Percentiles rank a stretch among this genome's conserved stretches.
Conservation (phyloP, 768 basidiomycete genomes). For the Tylopilus vinaceipallidus region DNA sequence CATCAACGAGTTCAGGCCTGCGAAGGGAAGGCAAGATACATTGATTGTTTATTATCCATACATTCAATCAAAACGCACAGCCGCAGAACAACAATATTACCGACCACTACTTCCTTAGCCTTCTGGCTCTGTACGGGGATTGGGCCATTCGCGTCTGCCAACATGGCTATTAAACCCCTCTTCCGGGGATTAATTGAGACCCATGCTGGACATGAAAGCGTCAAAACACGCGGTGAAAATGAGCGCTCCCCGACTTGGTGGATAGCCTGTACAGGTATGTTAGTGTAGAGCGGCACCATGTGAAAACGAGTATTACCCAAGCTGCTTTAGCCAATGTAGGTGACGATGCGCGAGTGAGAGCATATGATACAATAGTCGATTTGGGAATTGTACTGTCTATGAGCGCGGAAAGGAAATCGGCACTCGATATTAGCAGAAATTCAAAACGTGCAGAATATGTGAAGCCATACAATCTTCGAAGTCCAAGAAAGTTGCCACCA, state of each 20-base stretch:
- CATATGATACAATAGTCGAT: slow-evolving; percentile 34
- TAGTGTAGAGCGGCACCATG: neutral
- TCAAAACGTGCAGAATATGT: neutral
- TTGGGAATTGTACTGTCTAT: slow-evolving; percentile 37
- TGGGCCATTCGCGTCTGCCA: slow-evolving; percentile 47
- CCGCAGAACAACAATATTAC: slow-evolving; percentile 48
- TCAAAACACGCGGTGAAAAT: slow-evolving; percentile 45
- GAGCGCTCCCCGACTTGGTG: slow-evolving; percentile 36
- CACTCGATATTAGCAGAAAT: neutral
- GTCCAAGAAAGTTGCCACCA: slow-evolving; percentile 55
- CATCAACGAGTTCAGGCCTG: slow-evolving; percentile 54
- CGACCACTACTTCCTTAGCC: slow-evolving; percentile 43
- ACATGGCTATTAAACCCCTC: slow-evolving; percentile 43
- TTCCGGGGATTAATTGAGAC: slow-evolving; percentile 29
- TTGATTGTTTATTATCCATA: neutral
- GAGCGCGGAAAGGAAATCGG: slow-evolving; percentile 39
- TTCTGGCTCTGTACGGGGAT: slow-evolving; percentile 32
- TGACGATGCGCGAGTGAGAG: slow-evolving; percentile 33
- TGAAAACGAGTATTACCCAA: slow-evolving; percentile 39
- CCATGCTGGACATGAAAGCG: slow-evolving; percentile 41
- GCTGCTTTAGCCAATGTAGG: slow-evolving; percentile 17
- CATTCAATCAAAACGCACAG: slow-evolving; percentile 38
- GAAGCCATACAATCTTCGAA: slow-evolving; percentile 55
- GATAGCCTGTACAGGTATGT: slow-evolving; percentile 14
- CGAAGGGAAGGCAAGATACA: neutral